Percentiles rank a stretch among this genome's conserved stretches.
Evolutionary conservation across 2,329 filamentous ascomycete genomes (phyloP).

Genomic region (Penicillium expansum): DNA sequence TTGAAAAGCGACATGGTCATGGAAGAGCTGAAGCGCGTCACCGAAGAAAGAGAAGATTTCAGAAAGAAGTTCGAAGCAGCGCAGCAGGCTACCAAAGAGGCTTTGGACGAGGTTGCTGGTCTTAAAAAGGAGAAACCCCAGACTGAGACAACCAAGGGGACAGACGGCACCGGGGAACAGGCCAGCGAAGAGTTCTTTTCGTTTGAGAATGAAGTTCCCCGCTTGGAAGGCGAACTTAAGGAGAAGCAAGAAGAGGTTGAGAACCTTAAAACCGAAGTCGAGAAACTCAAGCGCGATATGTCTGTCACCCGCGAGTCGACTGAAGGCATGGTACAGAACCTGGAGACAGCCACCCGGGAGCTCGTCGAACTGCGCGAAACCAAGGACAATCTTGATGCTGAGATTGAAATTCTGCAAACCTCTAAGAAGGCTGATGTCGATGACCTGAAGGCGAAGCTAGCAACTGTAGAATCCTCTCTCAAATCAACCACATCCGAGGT

Average conservation of each 20-base stretch:
- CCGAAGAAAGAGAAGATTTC: conserved; percentile 73
- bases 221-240: conserved; percentile 71
- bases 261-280: conserved; percentile 66
- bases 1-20: conserved; percentile 88
- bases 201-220: conserved; percentile 81
- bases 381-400: conserved; percentile 49
- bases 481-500: conserved; percentile 29
- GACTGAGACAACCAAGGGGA: conserved; percentile 10
- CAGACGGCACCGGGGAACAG: conserved; percentile 25
- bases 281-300: conserved; percentile 67
- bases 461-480: conserved; percentile 32
- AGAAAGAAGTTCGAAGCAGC: conserved; percentile 73
- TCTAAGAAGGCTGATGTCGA: conserved; percentile 44
- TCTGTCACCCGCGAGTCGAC: conserved; percentile 68
- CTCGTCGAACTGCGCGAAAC: conserved; percentile 55
- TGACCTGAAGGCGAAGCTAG: conserved; percentile 40
- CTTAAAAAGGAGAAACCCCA: conserved; percentile 43
- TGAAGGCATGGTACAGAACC: conserved; percentile 60
- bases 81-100: conserved; percentile 60
- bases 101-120: conserved; percentile 62
- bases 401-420: conserved; percentile 47
- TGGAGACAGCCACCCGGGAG: conserved; percentile 67
- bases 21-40: conserved; percentile 86
- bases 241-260: conserved; percentile 69
- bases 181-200: conserved; percentile 79